Evolutionary conservation across 306 rosid species (phyloP).

Genomic region (Fagus crenata): DNA sequence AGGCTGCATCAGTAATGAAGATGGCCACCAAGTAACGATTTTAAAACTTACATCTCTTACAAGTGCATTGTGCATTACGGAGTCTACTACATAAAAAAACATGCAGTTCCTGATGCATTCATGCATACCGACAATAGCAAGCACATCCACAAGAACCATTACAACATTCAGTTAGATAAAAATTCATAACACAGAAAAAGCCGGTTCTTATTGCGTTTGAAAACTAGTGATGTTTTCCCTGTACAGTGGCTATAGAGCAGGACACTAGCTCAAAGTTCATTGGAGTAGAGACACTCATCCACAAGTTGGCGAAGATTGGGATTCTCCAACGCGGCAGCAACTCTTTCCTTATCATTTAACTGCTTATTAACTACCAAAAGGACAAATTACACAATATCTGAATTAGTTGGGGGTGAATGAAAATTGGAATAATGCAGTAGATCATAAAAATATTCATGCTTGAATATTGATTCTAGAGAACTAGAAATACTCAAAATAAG

Average conservation of each 20-base stretch:
- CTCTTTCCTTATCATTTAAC: conserved; percentile 91
- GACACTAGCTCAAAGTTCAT: conserved; percentile 60
- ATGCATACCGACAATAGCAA: not conserved
- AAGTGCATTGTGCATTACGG: conserved; percentile 1
- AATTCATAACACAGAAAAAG: conserved; percentile 6
- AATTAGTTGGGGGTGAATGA: conserved; percentile 13
- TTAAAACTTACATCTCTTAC: not conserved
- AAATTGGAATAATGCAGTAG: not conserved
- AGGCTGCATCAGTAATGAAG: not conserved
- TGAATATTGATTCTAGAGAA: not conserved
- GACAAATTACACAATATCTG: conserved; percentile 11
- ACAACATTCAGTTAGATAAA: not conserved
- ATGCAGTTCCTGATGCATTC: not conserved
- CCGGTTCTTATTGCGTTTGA: conserved; percentile 31
- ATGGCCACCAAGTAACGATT: not conserved
- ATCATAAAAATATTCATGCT: not conserved
- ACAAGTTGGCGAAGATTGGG: conserved; percentile 97
- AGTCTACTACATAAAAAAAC: not conserved
- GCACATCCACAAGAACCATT: not conserved
- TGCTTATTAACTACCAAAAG: conserved; percentile 79
- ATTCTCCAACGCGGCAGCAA: conserved; percentile 95
- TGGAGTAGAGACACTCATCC: conserved; percentile 86
- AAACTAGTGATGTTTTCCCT: conserved; percentile 20
- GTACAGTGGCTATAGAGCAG: conserved; percentile 32
- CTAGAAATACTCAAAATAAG: not conserved